Conservation (phyloP, 2,329 filamentous ascomycete genomes). For the Epichloe typhina region DNA sequence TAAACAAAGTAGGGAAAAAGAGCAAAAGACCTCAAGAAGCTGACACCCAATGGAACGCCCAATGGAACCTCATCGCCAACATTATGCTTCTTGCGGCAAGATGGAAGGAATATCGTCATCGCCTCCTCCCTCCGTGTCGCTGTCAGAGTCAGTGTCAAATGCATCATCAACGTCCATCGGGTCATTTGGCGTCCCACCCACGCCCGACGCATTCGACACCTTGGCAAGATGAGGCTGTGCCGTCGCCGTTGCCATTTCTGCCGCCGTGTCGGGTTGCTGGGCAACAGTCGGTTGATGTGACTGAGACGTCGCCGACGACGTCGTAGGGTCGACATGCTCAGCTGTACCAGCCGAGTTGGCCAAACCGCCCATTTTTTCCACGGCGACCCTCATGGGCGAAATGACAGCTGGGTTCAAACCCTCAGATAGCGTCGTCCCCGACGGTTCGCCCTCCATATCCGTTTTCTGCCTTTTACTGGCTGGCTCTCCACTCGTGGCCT, state of each 20-base stretch:
- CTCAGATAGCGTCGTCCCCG: not conserved
- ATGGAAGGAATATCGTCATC: conserved; percentile 19
- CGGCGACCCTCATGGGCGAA: conserved; percentile 13
- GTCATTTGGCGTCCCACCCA: conserved; percentile 12
- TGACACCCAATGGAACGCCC: not conserved
- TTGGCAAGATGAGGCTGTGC: conserved; percentile 3
- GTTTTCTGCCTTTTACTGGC: conserved; percentile 14
- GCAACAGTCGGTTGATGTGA: not conserved
- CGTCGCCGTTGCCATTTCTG: conserved; percentile 4
- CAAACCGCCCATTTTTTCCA: conserved; percentile 23
- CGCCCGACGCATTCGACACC: not conserved
- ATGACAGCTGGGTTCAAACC: not conserved
- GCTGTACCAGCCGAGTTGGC: conserved; percentile 22
- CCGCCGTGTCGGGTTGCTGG: not conserved
- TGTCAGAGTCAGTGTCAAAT: conserved; percentile 2
- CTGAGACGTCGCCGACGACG: conserved; percentile 10
- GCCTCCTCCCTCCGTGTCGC: conserved; percentile 8
- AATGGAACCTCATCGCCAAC: not conserved
- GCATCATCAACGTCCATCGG: conserved; percentile 12
- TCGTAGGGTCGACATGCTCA: conserved; percentile 24
- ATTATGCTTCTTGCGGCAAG: not conserved
- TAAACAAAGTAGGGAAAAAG: not conserved
- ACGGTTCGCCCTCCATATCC: conserved; percentile 4
- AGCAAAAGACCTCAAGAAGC: not conserved
- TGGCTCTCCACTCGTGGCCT: not conserved